These are phyloP conservation scores for Apiospora arundinis DNA, from an alignment of 2,329 filamentous ascomycete genomes.

Conservation along the genomic window DNA sequence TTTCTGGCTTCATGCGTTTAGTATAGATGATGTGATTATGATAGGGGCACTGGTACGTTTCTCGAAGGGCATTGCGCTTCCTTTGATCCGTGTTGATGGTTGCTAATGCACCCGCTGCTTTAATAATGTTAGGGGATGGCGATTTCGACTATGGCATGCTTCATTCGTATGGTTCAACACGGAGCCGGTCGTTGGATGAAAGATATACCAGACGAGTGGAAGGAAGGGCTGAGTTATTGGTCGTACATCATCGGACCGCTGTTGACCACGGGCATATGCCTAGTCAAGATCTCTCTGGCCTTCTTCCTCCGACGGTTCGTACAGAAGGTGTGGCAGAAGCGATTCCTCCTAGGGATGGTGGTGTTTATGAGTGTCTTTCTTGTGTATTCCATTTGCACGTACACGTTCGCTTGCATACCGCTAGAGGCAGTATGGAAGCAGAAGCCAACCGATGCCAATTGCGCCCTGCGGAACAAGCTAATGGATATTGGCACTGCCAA, in stretches of 20 bases:
- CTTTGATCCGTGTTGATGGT: not conserved
- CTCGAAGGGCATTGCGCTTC: not conserved
- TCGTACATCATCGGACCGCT: conserved; percentile 1
- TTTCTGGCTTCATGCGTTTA: conserved; percentile 23
- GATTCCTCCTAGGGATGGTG: conserved; percentile 24
- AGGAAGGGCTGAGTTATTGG: conserved; percentile 1
- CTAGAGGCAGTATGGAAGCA: not conserved
- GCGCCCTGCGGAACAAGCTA: not conserved
- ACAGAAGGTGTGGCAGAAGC: conserved; percentile 22
- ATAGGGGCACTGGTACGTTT: conserved; percentile 23
- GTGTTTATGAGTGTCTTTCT: conserved; percentile 23
- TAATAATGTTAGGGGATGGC: not conserved
- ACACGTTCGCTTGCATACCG: conserved; percentile 23
- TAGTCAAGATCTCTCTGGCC: conserved; percentile 20
- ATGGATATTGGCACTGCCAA: not conserved
- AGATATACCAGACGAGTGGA: not conserved
- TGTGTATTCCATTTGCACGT: conserved; percentile 21
- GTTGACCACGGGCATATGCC: conserved; percentile 25
- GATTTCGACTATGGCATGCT: conserved; percentile 21
- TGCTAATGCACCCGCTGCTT: conserved; percentile 14
- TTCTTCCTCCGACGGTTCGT: conserved; percentile 24
- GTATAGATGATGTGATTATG: conserved; percentile 24
- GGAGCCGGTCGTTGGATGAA: conserved; percentile 20
- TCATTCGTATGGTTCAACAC: conserved; percentile 22
- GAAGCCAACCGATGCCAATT: not conserved